These are phyloP conservation scores for Tinospora cordifolia DNA, from an alignment of 164 flowering plant genomes.

Conservation along the genomic window DNA sequence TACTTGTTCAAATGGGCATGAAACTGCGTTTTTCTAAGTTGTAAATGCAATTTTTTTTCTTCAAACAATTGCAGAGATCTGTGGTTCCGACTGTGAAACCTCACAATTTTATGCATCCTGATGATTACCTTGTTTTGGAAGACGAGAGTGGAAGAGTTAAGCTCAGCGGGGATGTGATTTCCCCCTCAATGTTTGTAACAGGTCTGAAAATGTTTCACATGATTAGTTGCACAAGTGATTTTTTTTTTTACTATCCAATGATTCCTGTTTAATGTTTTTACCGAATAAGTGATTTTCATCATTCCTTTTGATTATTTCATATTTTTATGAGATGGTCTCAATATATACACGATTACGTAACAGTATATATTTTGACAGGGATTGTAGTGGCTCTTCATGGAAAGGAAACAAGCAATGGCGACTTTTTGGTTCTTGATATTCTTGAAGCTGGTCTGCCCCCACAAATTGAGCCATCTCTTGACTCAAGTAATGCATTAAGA, in stretches of 20 bases:
- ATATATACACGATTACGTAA: background rate
- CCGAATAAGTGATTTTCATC: too few relatives aligned
- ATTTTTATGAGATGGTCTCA: too few relatives aligned
- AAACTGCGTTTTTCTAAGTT: conserved; percentile 1
- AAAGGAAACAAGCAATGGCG: conserved; percentile 71
- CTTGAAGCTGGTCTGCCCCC: conserved; percentile 87
- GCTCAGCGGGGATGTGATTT: conserved; percentile 53
- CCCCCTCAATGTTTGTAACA: conserved; percentile 73
- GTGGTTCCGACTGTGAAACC: conserved; percentile 63
- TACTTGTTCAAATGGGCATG: background rate
- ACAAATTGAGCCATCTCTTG: conserved; percentile 50
- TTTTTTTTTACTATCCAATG: too few relatives aligned
- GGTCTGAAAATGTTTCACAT: conserved; percentile 30
- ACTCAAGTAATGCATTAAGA: conserved; percentile 32
- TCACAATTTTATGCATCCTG: conserved; percentile 79
- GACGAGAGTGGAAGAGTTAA: conserved; percentile 97
- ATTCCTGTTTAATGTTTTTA: too few relatives aligned
- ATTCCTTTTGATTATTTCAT: too few relatives aligned
- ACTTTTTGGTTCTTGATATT: conserved; percentile 70
- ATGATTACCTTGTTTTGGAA: conserved; percentile 80
- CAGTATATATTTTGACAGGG: conserved; percentile 33
- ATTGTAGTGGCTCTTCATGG: conserved; percentile 84
- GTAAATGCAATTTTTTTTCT: background rate
- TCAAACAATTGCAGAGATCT: conserved; percentile 53
- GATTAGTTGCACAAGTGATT: too few relatives aligned